Conservation (phyloP, 371 early-diverging fungal species). For the Dichotomocladium elegans region DNA sequence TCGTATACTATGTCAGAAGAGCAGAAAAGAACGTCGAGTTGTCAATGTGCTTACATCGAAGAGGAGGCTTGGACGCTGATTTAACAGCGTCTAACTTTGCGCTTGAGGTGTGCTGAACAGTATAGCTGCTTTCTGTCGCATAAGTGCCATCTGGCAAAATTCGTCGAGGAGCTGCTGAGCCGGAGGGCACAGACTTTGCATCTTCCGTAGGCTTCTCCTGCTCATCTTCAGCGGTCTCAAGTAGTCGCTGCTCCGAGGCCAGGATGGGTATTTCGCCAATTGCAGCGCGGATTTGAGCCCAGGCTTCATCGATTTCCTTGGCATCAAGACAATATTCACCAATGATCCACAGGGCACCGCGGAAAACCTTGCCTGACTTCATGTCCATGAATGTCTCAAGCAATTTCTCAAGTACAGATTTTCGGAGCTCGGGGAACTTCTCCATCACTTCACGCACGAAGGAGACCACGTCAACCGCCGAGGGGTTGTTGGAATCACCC, state of each 20-base stretch:
- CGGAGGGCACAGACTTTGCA: slow-evolving; percentile 29
- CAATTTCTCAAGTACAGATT: slow-evolving; percentile 73
- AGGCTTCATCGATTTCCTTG: slow-evolving; percentile 78
- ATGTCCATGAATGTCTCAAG: slow-evolving; percentile 84
- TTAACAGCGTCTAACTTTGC: slow-evolving; percentile 61
- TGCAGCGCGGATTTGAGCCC: slow-evolving; percentile 76
- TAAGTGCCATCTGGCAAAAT: slow-evolving; percentile 96
- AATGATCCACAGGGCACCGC: slow-evolving; percentile 96
- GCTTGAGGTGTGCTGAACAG: slow-evolving; percentile 36
- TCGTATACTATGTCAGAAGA: not conserved
- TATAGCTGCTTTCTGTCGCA: slow-evolving; percentile 89
- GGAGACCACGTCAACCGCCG: slow-evolving; percentile 93
- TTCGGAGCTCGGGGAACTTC: slow-evolving; percentile 86
- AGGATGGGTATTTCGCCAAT: slow-evolving; percentile 92
- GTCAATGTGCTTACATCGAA: slow-evolving; percentile 55
- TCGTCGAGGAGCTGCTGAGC: slow-evolving; percentile 60
- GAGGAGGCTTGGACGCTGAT: slow-evolving; percentile 71
- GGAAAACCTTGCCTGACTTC: slow-evolving; percentile 93
- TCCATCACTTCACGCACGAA: slow-evolving; percentile 97
- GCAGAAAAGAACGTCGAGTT: not conserved
- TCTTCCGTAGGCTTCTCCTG: slow-evolving; percentile 34
- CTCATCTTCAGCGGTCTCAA: slow-evolving; percentile 57
- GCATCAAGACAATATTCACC: slow-evolving; percentile 84
- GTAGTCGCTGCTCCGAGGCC: slow-evolving; percentile 77
- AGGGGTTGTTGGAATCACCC: slow-evolving; percentile 83